Evolutionary conservation across 805 yeast genomes (phyloP), one percentile per base, ranked within the genome.

Genomic region (Yarrowia osloensis): DNA sequence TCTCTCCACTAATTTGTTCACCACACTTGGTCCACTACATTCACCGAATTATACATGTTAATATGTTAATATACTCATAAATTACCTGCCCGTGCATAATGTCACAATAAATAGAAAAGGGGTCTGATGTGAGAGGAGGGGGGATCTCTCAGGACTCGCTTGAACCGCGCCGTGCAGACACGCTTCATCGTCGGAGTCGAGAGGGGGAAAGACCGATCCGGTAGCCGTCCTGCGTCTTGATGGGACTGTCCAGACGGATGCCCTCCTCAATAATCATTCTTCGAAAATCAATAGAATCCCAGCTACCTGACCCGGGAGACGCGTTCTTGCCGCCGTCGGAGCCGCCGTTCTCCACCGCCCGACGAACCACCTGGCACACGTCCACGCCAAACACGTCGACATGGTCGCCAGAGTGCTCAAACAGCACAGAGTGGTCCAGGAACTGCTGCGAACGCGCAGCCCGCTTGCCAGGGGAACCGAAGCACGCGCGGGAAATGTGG

Each of bases 361-460:
- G 74, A 67, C 79, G 75, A 5, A 82, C 80, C 26, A 82, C 83
- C 46, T 84, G 79, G 69, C 84, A 81, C 37, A 85, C 78, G 72
- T 85, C 88, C 57, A 85, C 86, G 11, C 88, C 88, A 74, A 84
- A 85, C 44, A 84, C 80, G 72, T 85, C 66, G 17, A 46, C 57
- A 21, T 47, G 57, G 35, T 62, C 66, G 26, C 37, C 42, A 13
- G 66, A 19, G 57, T 62, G 57, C 44, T 62, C 44, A 29, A 35
- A 62, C 49, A 72, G 69, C 28, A 69, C 69, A 15, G 70, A 49
- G 31, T 71, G 72, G 62, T 75, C 77, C 42, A 69, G 72, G 46
- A 70, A 74, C 67, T 73, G 73, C 28, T 71, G 67, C 19, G 74
- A 67, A 26, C 59, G 67, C 11, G 73, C 73, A 12, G 70, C 74